Evolutionary conservation across 805 yeast genomes (phyloP), one percentile per base, ranked within the genome.

Genomic region (Kazachstania martiniae): DNA sequence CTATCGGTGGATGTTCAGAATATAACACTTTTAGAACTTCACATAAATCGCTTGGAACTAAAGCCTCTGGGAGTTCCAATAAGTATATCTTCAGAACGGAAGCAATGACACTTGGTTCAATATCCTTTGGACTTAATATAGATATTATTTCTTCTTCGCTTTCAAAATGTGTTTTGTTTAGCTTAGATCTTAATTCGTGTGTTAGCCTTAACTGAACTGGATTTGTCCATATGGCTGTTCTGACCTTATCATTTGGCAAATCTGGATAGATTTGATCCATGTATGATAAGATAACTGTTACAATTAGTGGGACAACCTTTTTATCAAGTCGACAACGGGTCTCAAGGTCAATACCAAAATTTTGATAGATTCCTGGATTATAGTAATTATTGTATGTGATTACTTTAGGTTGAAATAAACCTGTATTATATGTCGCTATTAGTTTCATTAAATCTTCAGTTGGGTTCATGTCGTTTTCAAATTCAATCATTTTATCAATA

Each of bases 351-450:
- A 81, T 78, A 9, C 95, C 95, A 59, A 84, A 84, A 7, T 77
- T 76, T 51, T 81, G 89, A 29, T 55, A 59, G 28, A 75, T 68
- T 28, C 74, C 72, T 5, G 82, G 69, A 40, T 76, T 73, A 54
- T 81, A 81, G 58, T 83, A 84, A 52, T 81, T 82, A 49, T 83
- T 93, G 54, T 83, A 84, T 12, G 80, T 65, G 1, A 71, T 63
- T 7, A 78, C 87, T 31, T 66, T 70, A 12, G 95, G 94, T 30
- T 70, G 62, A 56, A 80, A 84, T 26, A 68, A 63, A 0, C 95
- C 95, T 1, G 89, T 78, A 32, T 73, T 68, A 48, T 77, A 76
- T 41, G 72, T 72, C 37, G 76, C 80, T 18, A 82, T 63, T 38
- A 83, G 57, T 45, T 72, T 72, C 33, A 76, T 63, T 41, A 84